phyloP scores from a whole-genome alignment of 2,329 filamentous ascomycete species.

The Aspergillus viridinutans region DNA sequence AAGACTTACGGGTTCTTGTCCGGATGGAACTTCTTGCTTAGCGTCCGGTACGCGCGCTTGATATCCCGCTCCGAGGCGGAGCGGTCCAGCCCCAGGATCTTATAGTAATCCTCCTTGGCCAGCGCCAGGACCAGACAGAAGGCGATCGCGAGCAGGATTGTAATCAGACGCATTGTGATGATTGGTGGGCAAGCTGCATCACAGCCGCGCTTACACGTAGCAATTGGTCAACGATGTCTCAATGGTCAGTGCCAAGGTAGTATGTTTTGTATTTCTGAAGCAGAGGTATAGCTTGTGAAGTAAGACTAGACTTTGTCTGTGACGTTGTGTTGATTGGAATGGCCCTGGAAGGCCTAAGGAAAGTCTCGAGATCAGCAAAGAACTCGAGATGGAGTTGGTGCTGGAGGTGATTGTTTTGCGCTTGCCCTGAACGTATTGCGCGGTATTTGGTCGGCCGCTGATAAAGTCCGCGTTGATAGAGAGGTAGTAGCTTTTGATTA shows the following conservation, averaged over 20 bases:
- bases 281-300: not conserved
- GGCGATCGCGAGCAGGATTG: slow-evolving; percentile 29
- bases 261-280: not conserved
- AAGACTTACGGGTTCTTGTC: slow-evolving; percentile 88
- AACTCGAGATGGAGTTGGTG: slow-evolving; percentile 1
- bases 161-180: slow-evolving; percentile 32
- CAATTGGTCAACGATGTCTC: not conserved
- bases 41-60: slow-evolving; percentile 84
- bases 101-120: slow-evolving; percentile 46
- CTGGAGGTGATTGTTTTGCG: not conserved
- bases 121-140: slow-evolving; percentile 36
- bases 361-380: slow-evolving; percentile 6
- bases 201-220: not conserved
- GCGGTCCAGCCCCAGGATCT: slow-evolving; percentile 77
- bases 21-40: slow-evolving; percentile 94
- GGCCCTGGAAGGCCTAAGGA: not conserved
- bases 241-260: too few relatives aligned
- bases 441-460: not conserved
- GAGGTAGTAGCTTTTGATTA: slow-evolving; percentile 14
- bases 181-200: not conserved
- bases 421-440: slow-evolving; percentile 4
- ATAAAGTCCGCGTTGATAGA: not conserved
- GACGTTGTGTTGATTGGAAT: not conserved
- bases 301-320: not conserved
- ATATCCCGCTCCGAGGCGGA: slow-evolving; percentile 80